Evolutionary conservation across 352 stramenopile species (phyloP), one percentile per base, ranked within the genome.

Genomic region (Globisporangium rhizosaccharum): DNA sequence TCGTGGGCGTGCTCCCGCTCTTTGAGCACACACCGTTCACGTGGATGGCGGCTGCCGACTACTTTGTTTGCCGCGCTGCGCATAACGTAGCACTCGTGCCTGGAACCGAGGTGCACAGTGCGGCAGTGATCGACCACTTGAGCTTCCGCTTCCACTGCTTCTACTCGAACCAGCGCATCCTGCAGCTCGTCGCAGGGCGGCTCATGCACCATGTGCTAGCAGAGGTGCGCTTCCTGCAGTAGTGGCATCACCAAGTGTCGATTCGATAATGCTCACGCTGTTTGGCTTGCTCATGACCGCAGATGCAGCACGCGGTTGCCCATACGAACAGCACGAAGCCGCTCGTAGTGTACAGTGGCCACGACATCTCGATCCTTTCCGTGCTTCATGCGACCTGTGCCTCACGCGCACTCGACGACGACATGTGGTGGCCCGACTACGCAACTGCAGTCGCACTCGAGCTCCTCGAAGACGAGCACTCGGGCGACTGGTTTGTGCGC

Each of bases 121-220:
- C 84, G 23, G 68, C 57, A 1, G 71, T 68, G 0, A 62, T 79
- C 56, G 60, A 68, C 23, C 82, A 94, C 59, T 69, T 92, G 30
- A 72, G 73, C 23, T 90, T 84, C 52, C 80, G 85, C 53, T 94
- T 92, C 53, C 75, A 90, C 48, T 73, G 90, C 65, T 94, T 90
- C 59, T 94, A 92, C 61, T 81, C 82, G 30, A 57, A 94, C 64
- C 65, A 57, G 20, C 72, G 65, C 51, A 90, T 94, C 54, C 57
- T 89, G 15, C 75, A 75, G 41, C 70, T 89, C 44, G 81, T 92
- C 37, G 79, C 73, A 17, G 77, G 79, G 8, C 67, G 71, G 6
- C 63, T 94, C 36, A 77, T 89, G 63, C 66, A 85, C 42, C 76
- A 87, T 28, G 71, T 87, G 17, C 68, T 88, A 6, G 57, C 63